Base-by-base conservation (phyloP, 352 stramenopile genomes). In the Phytopythium aichiense region DNA sequence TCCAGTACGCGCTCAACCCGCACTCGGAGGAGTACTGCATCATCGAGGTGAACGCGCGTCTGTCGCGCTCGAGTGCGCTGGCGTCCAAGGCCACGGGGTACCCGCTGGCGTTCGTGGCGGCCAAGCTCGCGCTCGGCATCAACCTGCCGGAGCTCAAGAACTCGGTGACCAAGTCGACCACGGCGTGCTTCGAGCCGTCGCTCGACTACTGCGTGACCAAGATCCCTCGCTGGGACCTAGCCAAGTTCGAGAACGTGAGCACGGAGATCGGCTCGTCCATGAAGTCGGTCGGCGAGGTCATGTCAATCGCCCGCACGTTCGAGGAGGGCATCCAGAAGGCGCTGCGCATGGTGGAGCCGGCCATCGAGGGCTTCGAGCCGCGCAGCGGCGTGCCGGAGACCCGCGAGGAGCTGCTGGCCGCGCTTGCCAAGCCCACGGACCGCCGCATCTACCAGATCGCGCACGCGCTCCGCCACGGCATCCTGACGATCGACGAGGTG, bases 321-420 rank as follows among this genome's bases (percentile, higher is more conserved):
- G 96, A 99, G 70, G 96, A 99, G 76, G 89, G 86, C 22, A 97
- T 99, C 64, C 96, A 99, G 74, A 99, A 99, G 78, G 96, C 95
- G 31, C 85, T 98, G 63, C 87, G 92, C 55, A 98, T 98, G 93
- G 92, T 95, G 22, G 84, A 91, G 60, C 89, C 89, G 33, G 87
- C 87, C 60, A 61, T 96, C 48, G 78, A 90, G 43, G 91, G 88
- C 50, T 67, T 98, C 22, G 94, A 98, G 53, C 87, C 79, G 55
- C 79, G 81, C 80, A 73, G 64, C 66, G 72, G 92, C 62, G 69
- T 78, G 64, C 81, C 85, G 49, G 92, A 88, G 74, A 88, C 81
- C 23, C 76, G 77, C 73, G 79, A 61, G 8, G 66, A 66, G 33
- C 64, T 90, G 35, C 76, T 98, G n/a, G 82, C 97, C 51, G 72